Conservation (phyloP, 2,329 filamentous ascomycete genomes). For the Tothia fuscella region DNA sequence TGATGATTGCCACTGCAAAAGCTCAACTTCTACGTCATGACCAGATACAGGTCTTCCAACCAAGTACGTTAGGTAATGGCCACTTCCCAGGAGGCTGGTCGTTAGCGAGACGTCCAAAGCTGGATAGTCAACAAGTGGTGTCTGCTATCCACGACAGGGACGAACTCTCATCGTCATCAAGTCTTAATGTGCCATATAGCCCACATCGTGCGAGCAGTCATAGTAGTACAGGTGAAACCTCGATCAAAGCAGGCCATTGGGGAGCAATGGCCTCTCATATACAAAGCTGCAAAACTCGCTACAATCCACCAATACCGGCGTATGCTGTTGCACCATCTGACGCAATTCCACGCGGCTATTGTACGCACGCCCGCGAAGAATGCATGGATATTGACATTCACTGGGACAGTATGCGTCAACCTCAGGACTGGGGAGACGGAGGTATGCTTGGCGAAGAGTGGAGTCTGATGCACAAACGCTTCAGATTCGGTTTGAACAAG, state of each 20-base stretch:
- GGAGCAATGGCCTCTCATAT: slow-evolving; percentile 5
- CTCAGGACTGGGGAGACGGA: slow-evolving; percentile 75
- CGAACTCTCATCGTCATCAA: background rate
- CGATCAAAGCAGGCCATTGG: slow-evolving; percentile 2
- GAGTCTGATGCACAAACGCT: slow-evolving; percentile 87
- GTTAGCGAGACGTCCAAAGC: slow-evolving; percentile 21
- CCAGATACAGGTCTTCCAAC: slow-evolving; percentile 35
- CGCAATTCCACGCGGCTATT: slow-evolving; percentile 76
- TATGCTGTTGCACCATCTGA: slow-evolving; percentile 74
- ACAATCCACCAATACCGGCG: slow-evolving; percentile 64
- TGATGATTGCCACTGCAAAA: slow-evolving; percentile 85
- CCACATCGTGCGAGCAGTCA: slow-evolving; percentile 8
- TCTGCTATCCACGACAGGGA: slow-evolving; percentile 9
- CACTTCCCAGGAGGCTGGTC: slow-evolving; percentile 47
- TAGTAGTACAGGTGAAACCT: background rate
- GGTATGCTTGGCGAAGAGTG: slow-evolving; percentile 88
- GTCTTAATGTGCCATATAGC: background rate
- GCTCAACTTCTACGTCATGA: slow-evolving; percentile 71
- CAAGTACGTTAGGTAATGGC: slow-evolving; percentile 29
- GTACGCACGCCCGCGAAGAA: slow-evolving; percentile 77
- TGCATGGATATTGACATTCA: slow-evolving; percentile 84
- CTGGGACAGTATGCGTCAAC: slow-evolving; percentile 81
- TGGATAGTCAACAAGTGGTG: slow-evolving; percentile 12
- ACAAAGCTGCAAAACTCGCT: slow-evolving; percentile 29
- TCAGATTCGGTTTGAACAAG: slow-evolving; percentile 64